These are phyloP conservation scores for Schizochytrium sp. DNA, from an alignment of 108 stramenopile species.

Conservation along the genomic window DNA sequence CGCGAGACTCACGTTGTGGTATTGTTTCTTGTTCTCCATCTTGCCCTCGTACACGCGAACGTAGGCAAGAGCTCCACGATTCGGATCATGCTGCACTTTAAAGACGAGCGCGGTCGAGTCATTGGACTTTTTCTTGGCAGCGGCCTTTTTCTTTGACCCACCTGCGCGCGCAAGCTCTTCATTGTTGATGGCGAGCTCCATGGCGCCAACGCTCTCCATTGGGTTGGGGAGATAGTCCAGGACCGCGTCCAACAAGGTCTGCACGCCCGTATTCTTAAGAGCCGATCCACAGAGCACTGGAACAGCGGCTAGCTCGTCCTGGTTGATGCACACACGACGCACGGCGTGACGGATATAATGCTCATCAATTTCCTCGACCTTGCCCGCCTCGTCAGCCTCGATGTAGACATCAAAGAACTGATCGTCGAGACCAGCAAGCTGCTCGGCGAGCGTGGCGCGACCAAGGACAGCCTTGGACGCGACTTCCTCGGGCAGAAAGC, in stretches of 20 bases:
- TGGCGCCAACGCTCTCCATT: conserved; percentile 45
- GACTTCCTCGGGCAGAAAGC: neutral
- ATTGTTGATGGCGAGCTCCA: neutral
- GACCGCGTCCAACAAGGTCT: conserved; percentile 81
- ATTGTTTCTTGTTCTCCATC: conserved; percentile 70
- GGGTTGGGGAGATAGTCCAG: conserved; percentile 86
- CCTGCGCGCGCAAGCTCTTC: neutral
- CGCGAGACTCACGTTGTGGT: conserved; percentile 67
- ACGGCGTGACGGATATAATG: conserved; percentile 64
- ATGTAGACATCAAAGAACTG: conserved; percentile 66
- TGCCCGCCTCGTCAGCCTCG: conserved; percentile 51
- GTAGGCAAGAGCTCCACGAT: conserved; percentile 84
- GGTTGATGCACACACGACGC: conserved; percentile 56
- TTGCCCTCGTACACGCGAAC: conserved; percentile 92
- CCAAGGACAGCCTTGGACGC: neutral
- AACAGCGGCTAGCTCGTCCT: conserved; percentile 62
- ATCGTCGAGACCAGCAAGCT: conserved; percentile 74
- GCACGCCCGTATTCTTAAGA: conserved; percentile 77
- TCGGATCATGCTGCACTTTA: conserved; percentile 94
- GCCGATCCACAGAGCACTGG: conserved; percentile 91
- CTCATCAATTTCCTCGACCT: conserved; percentile 65
- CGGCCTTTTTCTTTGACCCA: neutral
- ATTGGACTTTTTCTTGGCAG: neutral
- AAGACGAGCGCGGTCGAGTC: conserved; percentile 87
- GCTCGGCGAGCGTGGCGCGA: conserved; percentile 47